Percentiles rank a stretch among this genome's conserved stretches.
These are phyloP conservation scores for Hebeloma cylindrosporum DNA, from an alignment of 768 basidiomycete species.

Conservation along the genomic window DNA sequence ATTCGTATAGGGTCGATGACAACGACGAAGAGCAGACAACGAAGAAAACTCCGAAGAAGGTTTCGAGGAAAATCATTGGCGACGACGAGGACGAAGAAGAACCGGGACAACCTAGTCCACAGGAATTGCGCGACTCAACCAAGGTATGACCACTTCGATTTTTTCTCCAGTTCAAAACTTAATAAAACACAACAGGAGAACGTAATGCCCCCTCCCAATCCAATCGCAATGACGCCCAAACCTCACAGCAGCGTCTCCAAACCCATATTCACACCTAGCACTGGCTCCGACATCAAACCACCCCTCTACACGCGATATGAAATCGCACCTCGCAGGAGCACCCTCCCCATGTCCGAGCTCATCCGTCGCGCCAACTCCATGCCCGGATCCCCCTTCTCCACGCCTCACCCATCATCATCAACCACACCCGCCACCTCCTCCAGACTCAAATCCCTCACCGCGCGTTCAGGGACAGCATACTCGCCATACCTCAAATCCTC, in stretches of 20 bases:
- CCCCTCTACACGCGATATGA: constrained; percentile 40
- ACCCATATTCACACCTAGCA: constrained; percentile 10
- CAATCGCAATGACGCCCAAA: constrained; percentile 5
- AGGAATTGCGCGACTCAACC: constrained; percentile 11
- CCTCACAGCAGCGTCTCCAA: constrained; percentile 11
- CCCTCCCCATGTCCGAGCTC: constrained; percentile 72
- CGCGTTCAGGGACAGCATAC: constrained; percentile 39
- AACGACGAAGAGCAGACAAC: constrained; percentile 11
- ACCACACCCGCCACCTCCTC: constrained; percentile 15
- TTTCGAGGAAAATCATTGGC: constrained; percentile 3
- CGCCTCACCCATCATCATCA: constrained; percentile 25
- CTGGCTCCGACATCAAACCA: constrained; percentile 19
- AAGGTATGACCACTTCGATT: constrained; percentile 18
- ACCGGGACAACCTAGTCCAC: not conserved
- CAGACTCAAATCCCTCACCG: constrained; percentile 17
- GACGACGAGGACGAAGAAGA: constrained; percentile 13
- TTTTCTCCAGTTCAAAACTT: not conserved
- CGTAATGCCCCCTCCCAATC: constrained; percentile 8
- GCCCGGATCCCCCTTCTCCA: constrained; percentile 59
- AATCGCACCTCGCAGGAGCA: constrained; percentile 48
- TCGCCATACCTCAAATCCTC: constrained; percentile 70
- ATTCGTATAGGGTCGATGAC: not conserved
- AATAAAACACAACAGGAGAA: constrained; percentile 29
- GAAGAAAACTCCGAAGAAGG: constrained; percentile 13
- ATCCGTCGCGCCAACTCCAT: constrained; percentile 70